Evolutionary conservation across 805 yeast species (phyloP).

Genomic region (Citeromyces matritensis): DNA sequence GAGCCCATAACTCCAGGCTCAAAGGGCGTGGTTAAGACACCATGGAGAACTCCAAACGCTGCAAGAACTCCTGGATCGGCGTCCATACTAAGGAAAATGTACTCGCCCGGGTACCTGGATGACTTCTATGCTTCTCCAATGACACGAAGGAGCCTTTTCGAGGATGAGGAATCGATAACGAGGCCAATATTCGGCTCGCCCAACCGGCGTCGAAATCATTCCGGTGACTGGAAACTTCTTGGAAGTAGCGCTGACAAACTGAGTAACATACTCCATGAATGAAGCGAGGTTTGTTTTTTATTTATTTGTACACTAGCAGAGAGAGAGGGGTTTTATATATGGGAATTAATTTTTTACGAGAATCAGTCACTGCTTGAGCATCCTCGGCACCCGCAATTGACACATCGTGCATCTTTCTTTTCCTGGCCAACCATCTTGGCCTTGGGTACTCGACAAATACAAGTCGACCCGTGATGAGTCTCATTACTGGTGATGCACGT

Average conservation of each 20-base stretch:
- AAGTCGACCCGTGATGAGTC: constrained; percentile 49
- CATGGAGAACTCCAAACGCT: constrained; percentile 5
- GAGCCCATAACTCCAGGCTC: constrained; percentile 46
- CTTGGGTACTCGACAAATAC: constrained; percentile 79
- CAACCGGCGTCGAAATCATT: constrained; percentile 1
- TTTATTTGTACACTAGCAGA: too few species aligned
- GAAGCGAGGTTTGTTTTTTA: too few species aligned
- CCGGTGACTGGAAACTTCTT: too few species aligned
- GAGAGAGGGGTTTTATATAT: too few species aligned
- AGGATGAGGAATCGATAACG: constrained; percentile 12
- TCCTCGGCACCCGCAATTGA: constrained; percentile 77
- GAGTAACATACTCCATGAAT: too few species aligned
- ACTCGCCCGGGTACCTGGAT: constrained; percentile 57
- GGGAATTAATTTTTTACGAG: too few species aligned
- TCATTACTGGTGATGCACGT: constrained; percentile 56
- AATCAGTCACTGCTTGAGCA: constrained; percentile 61
- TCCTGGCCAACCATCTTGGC: constrained; percentile 22
- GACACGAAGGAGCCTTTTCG: constrained; percentile 5
- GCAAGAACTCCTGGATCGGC: constrained; percentile 4
- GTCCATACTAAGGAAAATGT: constrained; percentile 24
- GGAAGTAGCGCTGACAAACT: too few species aligned
- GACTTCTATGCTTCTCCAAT: constrained; percentile 48
- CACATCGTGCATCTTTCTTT: constrained; percentile 32
- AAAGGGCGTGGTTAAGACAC: constrained; percentile 4
- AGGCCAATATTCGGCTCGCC: constrained; percentile 21